Percentiles rank a stretch among this genome's conserved stretches.
Conservation (phyloP, 352 stramenopile species). For the Saprolegnia diclina region DNA sequence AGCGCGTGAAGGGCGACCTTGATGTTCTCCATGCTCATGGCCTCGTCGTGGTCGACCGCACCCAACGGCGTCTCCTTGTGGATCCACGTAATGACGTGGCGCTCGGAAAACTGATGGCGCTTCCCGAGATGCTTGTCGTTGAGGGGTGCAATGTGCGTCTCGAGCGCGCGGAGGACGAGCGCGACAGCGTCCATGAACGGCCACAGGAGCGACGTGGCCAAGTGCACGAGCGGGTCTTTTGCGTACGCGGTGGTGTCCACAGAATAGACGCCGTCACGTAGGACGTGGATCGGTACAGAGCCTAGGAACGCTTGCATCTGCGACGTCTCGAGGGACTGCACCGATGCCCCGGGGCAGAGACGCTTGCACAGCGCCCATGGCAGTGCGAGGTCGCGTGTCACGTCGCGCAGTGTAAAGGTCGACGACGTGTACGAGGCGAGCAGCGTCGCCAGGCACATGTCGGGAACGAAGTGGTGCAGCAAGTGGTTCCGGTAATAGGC, state of each 20-base stretch:
- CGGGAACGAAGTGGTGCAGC: conserved; percentile 67
- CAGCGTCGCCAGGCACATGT: conserved; percentile 38
- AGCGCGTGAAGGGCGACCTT: conserved; percentile 8
- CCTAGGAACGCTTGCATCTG: conserved; percentile 32
- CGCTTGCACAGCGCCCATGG: conserved; percentile 61
- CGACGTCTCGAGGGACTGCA: conserved; percentile 13
- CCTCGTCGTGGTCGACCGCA: neutral
- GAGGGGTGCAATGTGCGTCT: neutral
- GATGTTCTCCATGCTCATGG: neutral
- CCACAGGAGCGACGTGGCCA: conserved; percentile 63
- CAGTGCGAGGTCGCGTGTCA: conserved; percentile 32
- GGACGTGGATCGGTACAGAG: conserved; percentile 24
- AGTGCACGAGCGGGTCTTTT: conserved; percentile 40
- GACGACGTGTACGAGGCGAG: neutral
- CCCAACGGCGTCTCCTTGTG: neutral
- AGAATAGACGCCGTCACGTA: conserved; percentile 7
- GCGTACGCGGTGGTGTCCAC: conserved; percentile 19
- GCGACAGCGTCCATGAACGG: conserved; percentile 68
- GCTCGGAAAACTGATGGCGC: neutral
- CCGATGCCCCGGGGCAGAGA: conserved; percentile 52
- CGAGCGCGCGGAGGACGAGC: conserved; percentile 6
- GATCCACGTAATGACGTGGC: neutral
- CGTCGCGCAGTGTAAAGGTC: conserved; percentile 29
- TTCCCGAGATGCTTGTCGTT: neutral
- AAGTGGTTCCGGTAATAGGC: conserved; percentile 85